phyloP scores from a whole-genome alignment of 495 filamentous ascomycete species.

The Neurospora tetrasperma region DNA sequence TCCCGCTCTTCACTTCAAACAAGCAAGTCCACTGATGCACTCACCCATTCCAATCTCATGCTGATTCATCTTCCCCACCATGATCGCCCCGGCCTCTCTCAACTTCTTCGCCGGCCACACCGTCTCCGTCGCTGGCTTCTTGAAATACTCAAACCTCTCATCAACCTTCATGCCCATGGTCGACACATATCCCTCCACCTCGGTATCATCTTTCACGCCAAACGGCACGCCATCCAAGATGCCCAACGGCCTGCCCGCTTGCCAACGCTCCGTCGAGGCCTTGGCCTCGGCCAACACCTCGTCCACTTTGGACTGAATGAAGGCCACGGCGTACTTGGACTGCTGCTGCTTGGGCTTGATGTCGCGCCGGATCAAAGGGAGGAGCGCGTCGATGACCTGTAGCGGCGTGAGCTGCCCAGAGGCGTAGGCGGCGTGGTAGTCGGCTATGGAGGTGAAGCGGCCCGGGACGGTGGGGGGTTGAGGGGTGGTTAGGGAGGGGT shows the following conservation, averaged over 20 bases:
- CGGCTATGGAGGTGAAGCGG: slow-evolving; percentile 57
- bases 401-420: slow-evolving; percentile 59
- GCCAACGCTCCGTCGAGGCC: slow-evolving; percentile 61
- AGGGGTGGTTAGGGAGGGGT: slow-evolving; percentile 24
- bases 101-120: slow-evolving; percentile 69
- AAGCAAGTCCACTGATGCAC: not conserved
- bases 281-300: slow-evolving; percentile 55
- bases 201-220: slow-evolving; percentile 78
- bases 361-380: slow-evolving; percentile 58
- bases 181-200: slow-evolving; percentile 63
- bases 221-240: slow-evolving; percentile 78
- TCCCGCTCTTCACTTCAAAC: not conserved
- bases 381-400: slow-evolving; percentile 55
- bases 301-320: slow-evolving; percentile 47
- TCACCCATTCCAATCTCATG: slow-evolving; percentile 64
- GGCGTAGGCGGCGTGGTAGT: slow-evolving; percentile 66
- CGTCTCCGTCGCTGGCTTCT: slow-evolving; percentile 15
- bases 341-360: slow-evolving; percentile 20
- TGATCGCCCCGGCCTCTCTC: slow-evolving; percentile 67
- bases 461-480: slow-evolving; percentile 28
- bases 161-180: slow-evolving; percentile 42
- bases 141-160: slow-evolving; percentile 28
- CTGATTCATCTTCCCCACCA: slow-evolving; percentile 84
- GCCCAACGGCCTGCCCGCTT: slow-evolving; percentile 49
- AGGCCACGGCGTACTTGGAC: slow-evolving; percentile 58